Conservation (phyloP, 495 filamentous ascomycete genomes). For the Penicillium roqueforti region DNA sequence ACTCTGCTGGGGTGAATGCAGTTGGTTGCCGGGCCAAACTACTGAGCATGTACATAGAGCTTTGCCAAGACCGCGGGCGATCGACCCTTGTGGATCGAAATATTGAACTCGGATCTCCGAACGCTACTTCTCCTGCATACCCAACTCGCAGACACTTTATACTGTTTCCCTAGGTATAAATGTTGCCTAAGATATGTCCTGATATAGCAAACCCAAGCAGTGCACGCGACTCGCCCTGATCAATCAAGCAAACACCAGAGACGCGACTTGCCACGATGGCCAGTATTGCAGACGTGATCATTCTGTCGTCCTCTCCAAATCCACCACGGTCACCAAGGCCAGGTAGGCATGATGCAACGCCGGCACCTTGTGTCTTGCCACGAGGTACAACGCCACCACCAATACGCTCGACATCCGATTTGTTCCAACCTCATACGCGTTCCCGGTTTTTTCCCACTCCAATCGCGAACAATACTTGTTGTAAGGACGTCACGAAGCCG, state of each 20-base stretch:
- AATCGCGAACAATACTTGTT: not conserved
- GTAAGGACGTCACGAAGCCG: conserved; percentile 1
- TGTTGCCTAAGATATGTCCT: conserved; percentile 2
- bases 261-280: conserved; percentile 27
- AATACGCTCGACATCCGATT: conserved; percentile 34
- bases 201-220: not conserved
- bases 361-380: conserved; percentile 13
- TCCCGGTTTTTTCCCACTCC: conserved; percentile 30
- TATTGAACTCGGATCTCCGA: conserved; percentile 4
- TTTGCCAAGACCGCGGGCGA: conserved; percentile 37
- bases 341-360: conserved; percentile 10
- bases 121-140: not conserved
- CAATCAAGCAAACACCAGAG: not conserved
- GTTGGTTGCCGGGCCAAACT: conserved; percentile 39
- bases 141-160: not conserved
- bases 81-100: conserved; percentile 8
- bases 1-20: conserved; percentile 11
- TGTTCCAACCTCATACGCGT: conserved; percentile 25
- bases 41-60: conserved; percentile 27
- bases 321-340: conserved; percentile 19
- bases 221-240: conserved; percentile 5
- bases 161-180: not conserved
- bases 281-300: conserved; percentile 29
- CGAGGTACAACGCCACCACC: conserved; percentile 28
- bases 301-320: conserved; percentile 43